Evolutionary conservation across 2,329 filamentous ascomycete genomes (phyloP), one percentile per base, ranked within the genome.

Genomic region (Penicillium sp.): DNA sequence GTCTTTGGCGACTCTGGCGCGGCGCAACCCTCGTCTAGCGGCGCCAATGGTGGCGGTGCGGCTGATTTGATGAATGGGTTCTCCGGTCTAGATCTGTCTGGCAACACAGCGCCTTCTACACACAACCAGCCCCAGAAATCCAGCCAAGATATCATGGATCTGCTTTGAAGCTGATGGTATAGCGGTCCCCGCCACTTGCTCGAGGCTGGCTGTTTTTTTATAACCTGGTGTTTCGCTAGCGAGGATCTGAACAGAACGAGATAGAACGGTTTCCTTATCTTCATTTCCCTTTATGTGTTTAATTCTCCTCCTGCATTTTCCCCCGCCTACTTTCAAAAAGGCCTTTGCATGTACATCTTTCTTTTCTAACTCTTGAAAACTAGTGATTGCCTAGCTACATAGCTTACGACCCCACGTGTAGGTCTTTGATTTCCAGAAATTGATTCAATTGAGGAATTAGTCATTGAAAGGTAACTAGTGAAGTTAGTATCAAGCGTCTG

Each of bases 41-140:
- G 72, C 58, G 67, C 73, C 60, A 69, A 73, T 33, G 60, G 69
- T 61, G 67, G 73, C 63, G 66, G 72, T 40, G 59, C 64, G 50
- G 78, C 76, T 65, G 84, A 87, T 67, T 82, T 97, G 82, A 82
- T 88, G 80, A 92, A 92, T 71, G 93, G 93, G 0, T 96, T 99
- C 72, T 90, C 88, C 31, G 87, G 87, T 4, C 81, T 99, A 78
- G 88, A 91, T 77, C 81, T 99, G 71, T 85, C 87, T 49, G 86
- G 85, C 41, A 70, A 70, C 56, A 66, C 65, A 31, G 60, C 69
- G 50, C 62, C 74, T 37, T 62, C 69, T 18, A 51, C 62, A 13
- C 66, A 63, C 37, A 68, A 61, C 40, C 69, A 72, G 52, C 62
- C 65, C 43, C 81, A 81, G 73, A 82, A 82, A 75, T 81, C 75